Conservation (phyloP, 2,329 filamentous ascomycete species). For the Trichoderma sp. region DNA sequence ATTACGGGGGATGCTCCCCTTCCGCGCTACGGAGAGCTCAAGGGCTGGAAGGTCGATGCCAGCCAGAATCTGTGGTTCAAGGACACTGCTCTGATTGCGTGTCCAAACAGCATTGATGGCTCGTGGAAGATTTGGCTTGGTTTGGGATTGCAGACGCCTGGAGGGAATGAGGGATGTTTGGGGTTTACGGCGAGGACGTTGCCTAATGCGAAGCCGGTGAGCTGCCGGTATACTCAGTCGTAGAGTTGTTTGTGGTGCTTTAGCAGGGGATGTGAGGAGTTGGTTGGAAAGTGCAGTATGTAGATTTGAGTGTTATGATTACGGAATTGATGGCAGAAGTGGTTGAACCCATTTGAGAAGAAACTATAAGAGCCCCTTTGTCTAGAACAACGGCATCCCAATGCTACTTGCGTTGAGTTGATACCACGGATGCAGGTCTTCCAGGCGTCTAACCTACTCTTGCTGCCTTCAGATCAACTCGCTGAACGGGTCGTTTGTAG, state of each 20-base stretch:
- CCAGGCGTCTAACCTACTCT: no score
- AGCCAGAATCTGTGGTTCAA: constrained; percentile 50
- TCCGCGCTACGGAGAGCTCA: constrained; percentile 49
- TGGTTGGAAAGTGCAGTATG: background rate
- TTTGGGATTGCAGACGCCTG: constrained; percentile 41
- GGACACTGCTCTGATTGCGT: constrained; percentile 53
- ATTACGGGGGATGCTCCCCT: constrained; percentile 46
- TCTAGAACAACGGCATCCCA: no score
- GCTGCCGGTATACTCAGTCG: constrained; percentile 42
- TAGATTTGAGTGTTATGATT: background rate
- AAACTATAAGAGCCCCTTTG: no score
- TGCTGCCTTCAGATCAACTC: background rate
- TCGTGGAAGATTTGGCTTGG: constrained; percentile 48
- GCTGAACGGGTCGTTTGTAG: constrained; percentile 55
- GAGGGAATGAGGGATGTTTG: constrained; percentile 43
- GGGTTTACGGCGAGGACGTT: constrained; percentile 41
- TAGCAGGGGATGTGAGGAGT: background rate
- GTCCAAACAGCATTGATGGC: constrained; percentile 50
- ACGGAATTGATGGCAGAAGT: no score
- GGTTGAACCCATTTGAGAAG: no score
- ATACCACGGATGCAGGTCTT: background rate
- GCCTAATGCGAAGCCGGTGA: constrained; percentile 38
- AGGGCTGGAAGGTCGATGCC: constrained; percentile 51
- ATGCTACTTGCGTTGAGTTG: no score
- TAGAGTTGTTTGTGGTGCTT: background rate